Percentiles rank a stretch among this genome's conserved stretches.
Conservation (phyloP, 352 stramenopile species). For the Lagenidium giganteum region DNA sequence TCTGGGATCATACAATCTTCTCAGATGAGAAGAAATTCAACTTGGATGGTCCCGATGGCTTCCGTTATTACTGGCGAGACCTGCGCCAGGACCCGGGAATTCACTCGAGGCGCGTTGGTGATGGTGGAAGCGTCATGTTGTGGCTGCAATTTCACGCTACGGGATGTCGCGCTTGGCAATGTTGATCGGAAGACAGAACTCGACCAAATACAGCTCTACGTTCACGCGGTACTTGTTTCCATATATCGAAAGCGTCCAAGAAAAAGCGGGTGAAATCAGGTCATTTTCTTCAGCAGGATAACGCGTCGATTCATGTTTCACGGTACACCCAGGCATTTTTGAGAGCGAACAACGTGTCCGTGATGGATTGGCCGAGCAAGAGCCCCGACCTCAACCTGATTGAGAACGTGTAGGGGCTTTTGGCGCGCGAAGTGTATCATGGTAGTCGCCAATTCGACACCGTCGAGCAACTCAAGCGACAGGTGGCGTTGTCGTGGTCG, state of each 20-base stretch:
- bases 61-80: slow-evolving; percentile 27
- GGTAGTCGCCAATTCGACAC: too few relatives aligned
- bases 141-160: too few relatives aligned
- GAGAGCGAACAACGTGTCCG: slow-evolving; percentile 1
- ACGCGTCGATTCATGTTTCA: slow-evolving; percentile 16
- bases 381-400: slow-evolving; percentile 23
- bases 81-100: not conserved
- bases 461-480: too few relatives aligned
- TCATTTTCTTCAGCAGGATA: slow-evolving; percentile 24
- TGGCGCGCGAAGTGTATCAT: slow-evolving; percentile 16
- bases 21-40: slow-evolving; percentile 30
- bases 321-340: slow-evolving; percentile 12
- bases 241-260: too few relatives aligned
- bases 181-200: slow-evolving; percentile 1
- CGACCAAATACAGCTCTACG: too few relatives aligned
- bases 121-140: too few relatives aligned
- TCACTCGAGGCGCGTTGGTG: not conserved
- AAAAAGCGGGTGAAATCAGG: too few relatives aligned
- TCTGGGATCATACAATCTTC: slow-evolving; percentile 21
- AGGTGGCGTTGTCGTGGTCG: too few relatives aligned
- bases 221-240: too few relatives aligned
- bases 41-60: slow-evolving; percentile 23
- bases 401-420: slow-evolving; percentile 17
- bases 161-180: slow-evolving; percentile 2
- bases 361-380: slow-evolving; percentile 18